Evolutionary conservation across 371 early-diverging fungal genomes (phyloP).

Genomic region (Syncephalastrum racemosum): DNA sequence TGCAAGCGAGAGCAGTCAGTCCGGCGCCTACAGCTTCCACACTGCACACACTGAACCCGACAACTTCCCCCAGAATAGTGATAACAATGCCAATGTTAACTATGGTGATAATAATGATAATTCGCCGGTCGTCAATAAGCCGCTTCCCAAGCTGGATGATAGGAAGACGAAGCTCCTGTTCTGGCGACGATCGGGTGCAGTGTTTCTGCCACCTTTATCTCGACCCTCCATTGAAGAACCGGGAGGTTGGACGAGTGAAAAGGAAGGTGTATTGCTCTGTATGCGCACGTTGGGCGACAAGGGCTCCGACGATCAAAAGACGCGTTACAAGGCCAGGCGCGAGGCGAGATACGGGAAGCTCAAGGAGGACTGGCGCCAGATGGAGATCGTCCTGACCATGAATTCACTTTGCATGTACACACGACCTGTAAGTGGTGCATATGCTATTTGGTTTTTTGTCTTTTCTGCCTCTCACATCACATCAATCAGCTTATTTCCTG

Average conservation of each 20-base stretch:
- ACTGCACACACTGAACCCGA: too few species aligned
- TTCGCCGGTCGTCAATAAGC: too few species aligned
- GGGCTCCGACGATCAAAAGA: conserved; percentile 19
- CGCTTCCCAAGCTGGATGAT: too few species aligned
- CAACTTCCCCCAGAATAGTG: too few species aligned
- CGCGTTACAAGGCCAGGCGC: conserved; percentile 31
- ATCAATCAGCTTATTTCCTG: conserved; percentile 10
- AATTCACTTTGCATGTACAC: conserved; percentile 20
- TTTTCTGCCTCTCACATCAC: conserved; percentile 18
- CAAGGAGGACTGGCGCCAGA: conserved; percentile 37
- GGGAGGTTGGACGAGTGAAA: conserved; percentile 8
- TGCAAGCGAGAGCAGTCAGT: too few species aligned
- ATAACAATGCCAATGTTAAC: too few species aligned
- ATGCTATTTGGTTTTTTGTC: neutral
- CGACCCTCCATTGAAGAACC: neutral
- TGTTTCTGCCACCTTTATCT: conserved; percentile 21
- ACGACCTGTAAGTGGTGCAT: conserved; percentile 27
- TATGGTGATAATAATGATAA: too few species aligned
- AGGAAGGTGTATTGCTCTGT: conserved; percentile 30
- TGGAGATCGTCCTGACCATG: conserved; percentile 26
- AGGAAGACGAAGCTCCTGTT: too few species aligned
- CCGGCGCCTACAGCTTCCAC: too few species aligned
- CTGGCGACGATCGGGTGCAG: conserved; percentile 17
- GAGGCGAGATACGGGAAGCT: conserved; percentile 20
- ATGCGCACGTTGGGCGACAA: conserved; percentile 17